Evolutionary conservation across 1,139 yeast species (phyloP).

Genomic region (Taphrina flavorubra): DNA sequence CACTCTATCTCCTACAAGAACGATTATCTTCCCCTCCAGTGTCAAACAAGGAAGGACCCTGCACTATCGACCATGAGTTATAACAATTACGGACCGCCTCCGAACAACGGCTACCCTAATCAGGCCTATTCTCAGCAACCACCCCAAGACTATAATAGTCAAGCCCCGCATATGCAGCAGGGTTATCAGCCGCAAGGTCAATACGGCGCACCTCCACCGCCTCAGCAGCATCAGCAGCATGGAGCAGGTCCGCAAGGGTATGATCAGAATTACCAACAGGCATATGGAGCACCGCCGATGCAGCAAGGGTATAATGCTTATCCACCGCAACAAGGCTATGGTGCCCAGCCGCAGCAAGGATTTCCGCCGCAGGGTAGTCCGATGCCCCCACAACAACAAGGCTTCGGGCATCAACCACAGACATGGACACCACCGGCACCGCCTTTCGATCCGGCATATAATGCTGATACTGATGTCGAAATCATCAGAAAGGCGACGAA

Average conservation of each 20-base stretch:
- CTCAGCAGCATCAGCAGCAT: conserved; percentile 1
- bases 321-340: conserved; percentile 20
- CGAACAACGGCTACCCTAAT: conserved; percentile 18
- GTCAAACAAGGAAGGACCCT: not conserved
- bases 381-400: conserved; percentile 8
- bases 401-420: conserved; percentile 30
- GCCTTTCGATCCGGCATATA: conserved; percentile 48
- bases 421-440: conserved; percentile 39
- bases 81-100: conserved; percentile 21
- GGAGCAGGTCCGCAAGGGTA: conserved; percentile 16
- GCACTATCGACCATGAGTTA: conserved; percentile 26
- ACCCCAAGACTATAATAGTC: not conserved
- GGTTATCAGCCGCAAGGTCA: conserved; percentile 3
- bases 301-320: conserved; percentile 25
- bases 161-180: conserved; percentile 10
- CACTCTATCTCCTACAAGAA: conserved; percentile 2
- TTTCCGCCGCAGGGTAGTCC: not conserved
- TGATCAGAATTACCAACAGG: not conserved
- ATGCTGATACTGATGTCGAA: conserved; percentile 45
- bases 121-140: conserved; percentile 12
- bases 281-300: conserved; percentile 16
- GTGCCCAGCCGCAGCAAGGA: conserved; percentile 17
- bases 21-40: not conserved
- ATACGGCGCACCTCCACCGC: not conserved
- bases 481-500: conserved; percentile 46